A percentile compares a stretch with the other conserved stretches of the same genome.
These are phyloP conservation scores for Leishmania amazonensis DNA, from an alignment of 208 protist genomes.

Conservation along the genomic window DNA sequence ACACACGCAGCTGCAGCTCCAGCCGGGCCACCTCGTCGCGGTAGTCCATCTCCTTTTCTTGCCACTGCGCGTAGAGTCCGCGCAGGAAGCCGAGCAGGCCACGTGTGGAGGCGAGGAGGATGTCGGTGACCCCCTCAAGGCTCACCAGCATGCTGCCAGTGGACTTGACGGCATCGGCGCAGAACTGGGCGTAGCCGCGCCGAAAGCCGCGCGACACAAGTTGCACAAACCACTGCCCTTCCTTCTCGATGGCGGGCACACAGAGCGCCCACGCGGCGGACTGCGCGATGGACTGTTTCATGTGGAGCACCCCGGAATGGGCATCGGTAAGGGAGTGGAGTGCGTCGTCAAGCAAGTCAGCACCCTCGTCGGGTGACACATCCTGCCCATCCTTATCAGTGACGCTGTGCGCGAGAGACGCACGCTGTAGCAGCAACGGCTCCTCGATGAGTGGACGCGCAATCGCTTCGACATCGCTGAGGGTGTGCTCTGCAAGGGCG, in stretches of 20 bases:
- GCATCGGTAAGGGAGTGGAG: constrained; percentile 32
- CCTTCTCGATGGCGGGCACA: constrained; percentile 41
- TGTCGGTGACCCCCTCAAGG: constrained; percentile 65
- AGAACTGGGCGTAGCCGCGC: constrained; percentile 46
- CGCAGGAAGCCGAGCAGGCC: constrained; percentile 52
- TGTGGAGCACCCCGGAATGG: constrained; percentile 20
- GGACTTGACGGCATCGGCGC: constrained; percentile 39
- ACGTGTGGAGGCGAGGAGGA: constrained; percentile 39
- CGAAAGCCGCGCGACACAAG: constrained; percentile 42
- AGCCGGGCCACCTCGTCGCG: constrained; percentile 53
- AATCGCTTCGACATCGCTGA: constrained; percentile 42
- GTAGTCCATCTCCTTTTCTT: constrained; percentile 67
- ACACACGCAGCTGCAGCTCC: constrained; percentile 48
- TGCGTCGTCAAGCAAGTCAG: constrained; percentile 34
- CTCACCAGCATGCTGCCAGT: constrained; percentile 54
- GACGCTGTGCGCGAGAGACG: constrained; percentile 25
- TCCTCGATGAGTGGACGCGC: constrained; percentile 60
- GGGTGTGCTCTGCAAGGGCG: constrained; percentile 31
- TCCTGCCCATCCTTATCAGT: background rate
- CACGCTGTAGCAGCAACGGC: constrained; percentile 37
- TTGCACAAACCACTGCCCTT: constrained; percentile 71
- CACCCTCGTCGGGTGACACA: background rate
- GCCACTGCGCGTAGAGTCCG: constrained; percentile 51
- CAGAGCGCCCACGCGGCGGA: constrained; percentile 21
- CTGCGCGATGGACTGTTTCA: constrained; percentile 1